Percentiles rank a stretch among this genome's conserved stretches.
These are phyloP conservation scores for Apiospora rasikravindrae DNA, from an alignment of 2,329 filamentous ascomycete genomes.

Conservation along the genomic window DNA sequence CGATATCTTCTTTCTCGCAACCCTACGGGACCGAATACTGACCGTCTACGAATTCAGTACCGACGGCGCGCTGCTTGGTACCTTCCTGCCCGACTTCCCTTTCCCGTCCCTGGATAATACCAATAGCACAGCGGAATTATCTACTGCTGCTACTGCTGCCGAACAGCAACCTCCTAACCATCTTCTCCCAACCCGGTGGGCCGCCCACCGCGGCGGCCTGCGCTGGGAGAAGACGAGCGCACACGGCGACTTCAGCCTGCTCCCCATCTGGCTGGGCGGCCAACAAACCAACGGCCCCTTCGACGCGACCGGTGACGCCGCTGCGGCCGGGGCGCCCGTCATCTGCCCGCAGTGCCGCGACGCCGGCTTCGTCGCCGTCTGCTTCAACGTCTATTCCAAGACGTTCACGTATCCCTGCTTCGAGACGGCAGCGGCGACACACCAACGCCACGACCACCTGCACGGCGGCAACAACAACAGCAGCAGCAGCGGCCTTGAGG, in stretches of 20 bases:
- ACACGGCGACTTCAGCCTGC: constrained; percentile 37
- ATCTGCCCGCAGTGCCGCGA: constrained; percentile 22
- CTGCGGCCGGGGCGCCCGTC: background rate
- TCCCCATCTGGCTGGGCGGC: constrained; percentile 31
- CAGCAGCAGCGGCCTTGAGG: background rate
- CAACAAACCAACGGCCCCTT: constrained; percentile 17
- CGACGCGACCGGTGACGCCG: constrained; percentile 20
- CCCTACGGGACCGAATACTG: constrained; percentile 29
- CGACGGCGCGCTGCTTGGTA: constrained; percentile 21
- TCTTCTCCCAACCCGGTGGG: background rate
- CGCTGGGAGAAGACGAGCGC: constrained; percentile 38
- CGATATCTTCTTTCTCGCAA: constrained; percentile 35
- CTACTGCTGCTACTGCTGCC: constrained; percentile 24
- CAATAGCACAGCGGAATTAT: background rate
- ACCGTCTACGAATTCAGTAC: constrained; percentile 33
- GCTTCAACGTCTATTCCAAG: constrained; percentile 41
- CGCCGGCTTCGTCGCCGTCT: constrained; percentile 31
- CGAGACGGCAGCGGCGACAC: constrained; percentile 22
- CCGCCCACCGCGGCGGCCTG: constrained; percentile 26
- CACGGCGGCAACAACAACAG: background rate
- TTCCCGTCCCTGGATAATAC: constrained; percentile 14
- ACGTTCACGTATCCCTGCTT: constrained; percentile 32
- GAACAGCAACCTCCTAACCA: background rate
- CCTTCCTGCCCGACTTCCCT: constrained; percentile 30
- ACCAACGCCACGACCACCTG: background rate